Evolutionary conservation across 2,329 filamentous ascomycete species (phyloP).

Genomic region (Amylocarpus encephaloides): DNA sequence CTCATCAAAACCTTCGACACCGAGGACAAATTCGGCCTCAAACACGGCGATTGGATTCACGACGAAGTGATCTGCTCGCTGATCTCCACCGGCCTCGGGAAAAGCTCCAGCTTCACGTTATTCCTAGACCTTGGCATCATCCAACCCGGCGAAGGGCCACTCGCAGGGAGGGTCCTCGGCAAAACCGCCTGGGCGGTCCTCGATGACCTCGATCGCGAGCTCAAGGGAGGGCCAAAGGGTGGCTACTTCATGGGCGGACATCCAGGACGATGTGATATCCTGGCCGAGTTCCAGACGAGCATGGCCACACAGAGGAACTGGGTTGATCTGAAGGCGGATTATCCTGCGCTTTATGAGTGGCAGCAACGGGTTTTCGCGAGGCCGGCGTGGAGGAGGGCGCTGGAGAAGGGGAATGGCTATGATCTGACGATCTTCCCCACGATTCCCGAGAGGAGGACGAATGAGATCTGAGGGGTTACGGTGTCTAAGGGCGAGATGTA

Average conservation of each 20-base stretch:
- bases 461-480: too few species aligned
- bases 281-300: slow-evolving; percentile 32
- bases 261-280: slow-evolving; percentile 32
- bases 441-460: not conserved
- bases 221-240: slow-evolving; percentile 12
- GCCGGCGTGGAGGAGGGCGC: slow-evolving; percentile 29
- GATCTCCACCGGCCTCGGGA: slow-evolving; percentile 20
- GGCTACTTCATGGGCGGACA: slow-evolving; percentile 29
- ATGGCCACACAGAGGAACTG: slow-evolving; percentile 26
- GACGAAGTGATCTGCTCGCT: slow-evolving; percentile 29
- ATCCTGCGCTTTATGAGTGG: slow-evolving; percentile 31
- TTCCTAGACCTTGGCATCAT: slow-evolving; percentile 14
- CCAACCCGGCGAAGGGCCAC: slow-evolving; percentile 12
- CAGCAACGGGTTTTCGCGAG: slow-evolving; percentile 25
- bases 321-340: slow-evolving; percentile 29
- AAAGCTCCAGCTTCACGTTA: slow-evolving; percentile 22
- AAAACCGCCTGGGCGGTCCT: slow-evolving; percentile 13
- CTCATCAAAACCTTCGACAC: slow-evolving; percentile 31
- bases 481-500: too few species aligned
- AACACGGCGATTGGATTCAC: slow-evolving; percentile 25
- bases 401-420: slow-evolving; percentile 32
- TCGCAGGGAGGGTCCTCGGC: slow-evolving; percentile 14
- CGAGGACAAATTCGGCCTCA: slow-evolving; percentile 21
- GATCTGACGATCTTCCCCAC: slow-evolving; percentile 18
- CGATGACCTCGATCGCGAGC: slow-evolving; percentile 17